Base-by-base conservation (phyloP, 352 stramenopile genomes). In the Elongisporangium anandrum region DNA sequence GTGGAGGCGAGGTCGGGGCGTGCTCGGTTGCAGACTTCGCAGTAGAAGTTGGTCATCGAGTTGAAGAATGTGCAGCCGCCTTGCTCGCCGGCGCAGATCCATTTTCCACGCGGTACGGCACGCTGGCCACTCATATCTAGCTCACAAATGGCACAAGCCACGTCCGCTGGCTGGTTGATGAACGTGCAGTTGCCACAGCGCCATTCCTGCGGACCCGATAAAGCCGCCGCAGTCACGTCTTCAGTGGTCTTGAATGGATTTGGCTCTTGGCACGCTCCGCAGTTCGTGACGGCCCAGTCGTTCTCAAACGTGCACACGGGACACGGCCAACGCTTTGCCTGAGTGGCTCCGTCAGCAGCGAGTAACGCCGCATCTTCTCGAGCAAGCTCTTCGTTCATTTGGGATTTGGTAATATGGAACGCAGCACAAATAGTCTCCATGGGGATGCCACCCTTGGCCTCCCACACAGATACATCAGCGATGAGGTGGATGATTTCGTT, bases 21-120 rank as follows among this genome's bases (percentile, higher is more conserved):
- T 4, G 87, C 85, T 38, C 85, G 85, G 64, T 94, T 92, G 75
- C 87, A 96, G 41, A 96, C 85, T n/a, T 96, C 85, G 69, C 87
- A 96, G 65, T 96, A 96, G 52, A 94, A 96, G 53, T 79, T 87
- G 13, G 68, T 60, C 60, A 81, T 85, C 15, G 81, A 57, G 64
- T 94, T 96, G 73, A 94, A 94, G 57, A 92, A 94, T 41, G 87
- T 96, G 67, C 85, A 96, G 54, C 87, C 87, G 53, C 87, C 87
- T 52, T 94, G 80, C 45, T 94, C 85, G 3, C 80, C 77, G 1
- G 84, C 85, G 52, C 87, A 96, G 19, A 94, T 75, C 87, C 87
- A 96, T 60, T 94, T 93, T 65, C 81, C 85, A 15, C 81, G 81
- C 8, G 87, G 83, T 12, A 96, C 85, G 29, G 81, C 80, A 15